These are phyloP conservation scores for Metschnikowia cerradonensis DNA, from an alignment of 805 yeast genomes.

Conservation along the genomic window DNA sequence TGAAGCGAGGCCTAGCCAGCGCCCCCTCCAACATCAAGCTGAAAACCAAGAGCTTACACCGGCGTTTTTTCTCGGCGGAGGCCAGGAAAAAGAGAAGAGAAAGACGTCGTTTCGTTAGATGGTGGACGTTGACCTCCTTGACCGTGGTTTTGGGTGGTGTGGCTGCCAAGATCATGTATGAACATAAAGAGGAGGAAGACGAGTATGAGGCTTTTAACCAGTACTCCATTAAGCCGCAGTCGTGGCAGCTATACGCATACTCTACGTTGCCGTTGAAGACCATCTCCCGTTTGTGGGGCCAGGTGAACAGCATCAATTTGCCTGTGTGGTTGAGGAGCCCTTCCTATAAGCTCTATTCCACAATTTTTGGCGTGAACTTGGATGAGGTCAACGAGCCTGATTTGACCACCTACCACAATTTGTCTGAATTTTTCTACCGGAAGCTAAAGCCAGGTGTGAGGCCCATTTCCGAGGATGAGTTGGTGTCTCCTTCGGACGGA, in stretches of 20 bases:
- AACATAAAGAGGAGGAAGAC: conserved; percentile 29
- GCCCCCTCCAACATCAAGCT: conserved; percentile 35
- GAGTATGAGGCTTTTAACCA: conserved; percentile 27
- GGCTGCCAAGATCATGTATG: conserved; percentile 43
- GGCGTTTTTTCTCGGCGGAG: conserved; percentile 40
- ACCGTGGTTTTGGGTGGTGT: conserved; percentile 53
- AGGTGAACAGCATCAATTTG: conserved; percentile 71
- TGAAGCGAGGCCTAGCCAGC: conserved; percentile 31
- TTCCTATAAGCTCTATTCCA: conserved; percentile 72
- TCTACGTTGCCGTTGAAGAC: conserved; percentile 88
- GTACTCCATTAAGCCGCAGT: conserved; percentile 56
- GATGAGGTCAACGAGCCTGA: conserved; percentile 87
- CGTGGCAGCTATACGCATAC: conserved; percentile 89
- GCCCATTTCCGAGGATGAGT: conserved; percentile 60
- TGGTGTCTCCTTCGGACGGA: conserved; percentile 94
- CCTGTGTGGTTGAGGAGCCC: conserved; percentile 89
- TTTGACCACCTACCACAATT: conserved; percentile 66
- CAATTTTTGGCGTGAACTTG: conserved; percentile 79
- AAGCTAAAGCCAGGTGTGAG: conserved; percentile 72
- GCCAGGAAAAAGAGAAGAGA: conserved; percentile 39
- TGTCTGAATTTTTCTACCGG: conserved; percentile 90
- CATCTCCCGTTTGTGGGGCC: conserved; percentile 92
- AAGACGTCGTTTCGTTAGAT: conserved; percentile 39
- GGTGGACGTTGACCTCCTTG: conserved; percentile 55
- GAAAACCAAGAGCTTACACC: conserved; percentile 35